phyloP scores from a whole-genome alignment of 1,284 basidiomycete genomes.

The Ceratobasidium sp. region DNA sequence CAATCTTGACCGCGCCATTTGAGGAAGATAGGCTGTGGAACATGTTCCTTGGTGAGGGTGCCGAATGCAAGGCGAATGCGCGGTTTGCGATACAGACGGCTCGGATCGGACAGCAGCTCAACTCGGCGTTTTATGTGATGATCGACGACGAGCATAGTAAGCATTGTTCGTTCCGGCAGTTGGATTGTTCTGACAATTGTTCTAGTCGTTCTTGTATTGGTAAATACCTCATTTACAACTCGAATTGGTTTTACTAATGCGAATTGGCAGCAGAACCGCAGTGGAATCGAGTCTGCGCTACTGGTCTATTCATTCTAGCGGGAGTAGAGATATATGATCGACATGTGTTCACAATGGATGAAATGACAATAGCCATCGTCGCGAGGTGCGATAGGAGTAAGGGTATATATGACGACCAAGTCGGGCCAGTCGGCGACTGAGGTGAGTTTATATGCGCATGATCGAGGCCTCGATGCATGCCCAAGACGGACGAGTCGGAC shows the following conservation, averaged over 20 bases:
- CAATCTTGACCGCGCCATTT: neutral
- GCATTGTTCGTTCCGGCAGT: neutral
- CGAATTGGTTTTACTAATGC: constrained; percentile 8
- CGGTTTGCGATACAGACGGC: constrained; percentile 5
- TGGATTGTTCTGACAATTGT: neutral
- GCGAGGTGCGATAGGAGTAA: neutral
- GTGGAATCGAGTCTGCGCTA: constrained; percentile 25
- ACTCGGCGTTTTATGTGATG: constrained; percentile 7
- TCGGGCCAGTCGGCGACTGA: constrained; percentile 21
- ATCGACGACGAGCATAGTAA: constrained; percentile 35
- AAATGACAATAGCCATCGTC: neutral
- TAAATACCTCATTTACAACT: neutral
- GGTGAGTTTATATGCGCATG: constrained; percentile 34
- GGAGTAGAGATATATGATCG: neutral
- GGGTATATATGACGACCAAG: constrained; percentile 17
- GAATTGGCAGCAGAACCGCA: neutral
- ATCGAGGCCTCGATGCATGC: constrained; percentile 27
- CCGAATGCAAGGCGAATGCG: constrained; percentile 8
- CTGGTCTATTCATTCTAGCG: constrained; percentile 32
- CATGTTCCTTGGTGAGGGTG: constrained; percentile 3
- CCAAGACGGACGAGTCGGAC: neutral
- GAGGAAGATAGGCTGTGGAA: neutral
- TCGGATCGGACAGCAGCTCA: neutral
- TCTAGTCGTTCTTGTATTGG: constrained; percentile 23
- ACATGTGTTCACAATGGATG: neutral